phyloP scores from a whole-genome alignment of 2,329 filamentous ascomycete genomes.

The Bipolaris gigantea region DNA sequence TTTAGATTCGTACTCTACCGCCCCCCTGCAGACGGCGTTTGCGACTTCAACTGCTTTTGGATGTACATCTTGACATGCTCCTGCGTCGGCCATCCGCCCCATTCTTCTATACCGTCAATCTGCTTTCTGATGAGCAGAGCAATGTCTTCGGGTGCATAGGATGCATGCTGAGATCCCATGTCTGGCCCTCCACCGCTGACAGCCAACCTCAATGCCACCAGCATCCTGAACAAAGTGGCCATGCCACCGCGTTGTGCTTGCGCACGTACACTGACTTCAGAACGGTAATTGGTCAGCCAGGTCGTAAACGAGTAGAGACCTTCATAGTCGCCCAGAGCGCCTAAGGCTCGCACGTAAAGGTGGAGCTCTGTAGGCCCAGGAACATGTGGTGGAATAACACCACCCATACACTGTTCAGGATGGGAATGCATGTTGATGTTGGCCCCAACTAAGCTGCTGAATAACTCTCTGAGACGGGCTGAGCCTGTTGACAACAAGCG shows the following conservation, averaged over 20 bases:
- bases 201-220: slow-evolving; percentile 48
- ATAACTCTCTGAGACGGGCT: slow-evolving; percentile 28
- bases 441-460: slow-evolving; percentile 30
- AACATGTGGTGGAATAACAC: slow-evolving; percentile 44
- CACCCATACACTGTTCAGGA: background rate
- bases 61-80: slow-evolving; percentile 46
- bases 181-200: slow-evolving; percentile 37
- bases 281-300: slow-evolving; percentile 56
- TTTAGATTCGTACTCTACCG: slow-evolving; percentile 4
- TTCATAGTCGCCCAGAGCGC: slow-evolving; percentile 60
- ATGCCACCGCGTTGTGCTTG: slow-evolving; percentile 30
- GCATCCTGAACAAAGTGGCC: slow-evolving; percentile 34
- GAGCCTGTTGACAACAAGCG: slow-evolving; percentile 21
- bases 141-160: slow-evolving; percentile 35
- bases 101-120: slow-evolving; percentile 44
- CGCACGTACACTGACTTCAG: slow-evolving; percentile 32
- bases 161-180: background rate
- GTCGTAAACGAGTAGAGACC: slow-evolving; percentile 60
- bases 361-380: slow-evolving; percentile 56
- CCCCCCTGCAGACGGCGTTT: slow-evolving; percentile 17
- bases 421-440: slow-evolving; percentile 16
- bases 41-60: slow-evolving; percentile 19
- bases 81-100: slow-evolving; percentile 50
- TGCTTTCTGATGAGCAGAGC: slow-evolving; percentile 34
- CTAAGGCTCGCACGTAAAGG: slow-evolving; percentile 65